Percentiles rank a stretch among this genome's conserved stretches.
These are phyloP conservation scores for Fusarium brevicatenulatum DNA, from an alignment of 2,329 filamentous ascomycete species.

Conservation along the genomic window DNA sequence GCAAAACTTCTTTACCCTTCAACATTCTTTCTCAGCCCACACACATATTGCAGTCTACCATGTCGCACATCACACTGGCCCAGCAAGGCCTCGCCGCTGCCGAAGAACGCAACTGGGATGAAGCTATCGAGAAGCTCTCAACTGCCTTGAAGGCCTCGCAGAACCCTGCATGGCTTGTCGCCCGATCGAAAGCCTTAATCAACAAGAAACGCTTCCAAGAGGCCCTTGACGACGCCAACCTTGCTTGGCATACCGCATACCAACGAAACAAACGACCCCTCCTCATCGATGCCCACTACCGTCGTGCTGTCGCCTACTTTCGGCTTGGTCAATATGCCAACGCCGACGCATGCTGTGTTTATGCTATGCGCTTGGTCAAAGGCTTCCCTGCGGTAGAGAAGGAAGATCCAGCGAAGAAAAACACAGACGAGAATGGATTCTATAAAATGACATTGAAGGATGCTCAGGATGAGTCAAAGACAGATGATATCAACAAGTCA, in stretches of 20 bases:
- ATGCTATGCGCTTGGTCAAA: conserved; percentile 58
- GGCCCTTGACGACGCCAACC: conserved; percentile 76
- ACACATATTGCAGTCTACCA: conserved; percentile 41
- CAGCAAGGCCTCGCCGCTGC: conserved; percentile 73
- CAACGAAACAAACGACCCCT: conserved; percentile 78
- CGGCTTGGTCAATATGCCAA: conserved; percentile 78
- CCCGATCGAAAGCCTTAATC: conserved; percentile 82
- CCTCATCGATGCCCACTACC: conserved; percentile 83
- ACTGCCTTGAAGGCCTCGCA: conserved; percentile 71
- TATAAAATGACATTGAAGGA: conserved; percentile 55
- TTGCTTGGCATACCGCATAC: conserved; percentile 68
- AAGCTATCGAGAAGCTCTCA: conserved; percentile 75
- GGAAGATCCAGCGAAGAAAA: conserved; percentile 44
- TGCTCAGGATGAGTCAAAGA: conserved; percentile 43
- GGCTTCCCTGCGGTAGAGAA: conserved; percentile 47
- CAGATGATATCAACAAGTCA: conserved; percentile 47
- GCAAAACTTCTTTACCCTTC: not conserved
- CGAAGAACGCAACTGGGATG: conserved; percentile 68
- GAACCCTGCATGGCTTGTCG: conserved; percentile 82
- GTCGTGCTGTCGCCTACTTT: conserved; percentile 79
- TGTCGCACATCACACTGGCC: conserved; percentile 64
- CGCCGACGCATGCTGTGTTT: conserved; percentile 75
- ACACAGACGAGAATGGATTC: conserved; percentile 57
- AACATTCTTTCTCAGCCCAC: not conserved
- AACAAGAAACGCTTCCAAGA: conserved; percentile 68